Evolutionary conservation across 345 rosid species (phyloP), one percentile per base, ranked within the genome.

Genomic region (Sapria himalayana): DNA sequence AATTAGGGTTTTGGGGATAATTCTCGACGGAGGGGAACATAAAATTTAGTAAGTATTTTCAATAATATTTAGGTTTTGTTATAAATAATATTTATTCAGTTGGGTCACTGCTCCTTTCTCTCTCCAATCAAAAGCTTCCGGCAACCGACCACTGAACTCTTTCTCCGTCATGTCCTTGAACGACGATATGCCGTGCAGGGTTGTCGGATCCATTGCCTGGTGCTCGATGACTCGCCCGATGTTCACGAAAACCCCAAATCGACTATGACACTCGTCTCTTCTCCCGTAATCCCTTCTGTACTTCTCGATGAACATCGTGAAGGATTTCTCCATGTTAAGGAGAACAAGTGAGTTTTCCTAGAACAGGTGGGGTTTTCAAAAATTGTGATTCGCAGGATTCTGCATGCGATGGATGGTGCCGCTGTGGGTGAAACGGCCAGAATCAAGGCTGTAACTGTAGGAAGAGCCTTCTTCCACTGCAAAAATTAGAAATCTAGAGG

Each of bases 21-120:
- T n/a, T n/a, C n/a, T n/a, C n/a, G n/a, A n/a, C n/a, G n/a, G n/a
- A n/a, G n/a, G n/a, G n/a, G n/a, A n/a, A n/a, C n/a, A n/a, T n/a
- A n/a, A n/a, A n/a, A n/a, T n/a, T n/a, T n/a, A n/a, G n/a, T n/a
- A n/a, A n/a, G n/a, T n/a, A n/a, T n/a, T n/a, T n/a, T n/a, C n/a
- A n/a, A n/a, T n/a, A n/a, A n/a, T n/a, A n/a, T n/a, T n/a, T n/a
- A n/a, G n/a, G n/a, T n/a, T n/a, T n/a, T n/a, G n/a, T n/a, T n/a
- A n/a, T n/a, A n/a, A n/a, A n/a, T n/a, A n/a, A n/a, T n/a, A n/a
- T n/a, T n/a, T n/a, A n/a, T n/a, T n/a, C n/a, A n/a, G n/a, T n/a
- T n/a, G n/a, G n/a, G 94, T 78, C 18, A 81, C 91, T 11, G 85
- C 94, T 37, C 94, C 91, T 29, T 72, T 74, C 27, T 78, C 81